Conservation (phyloP, 768 basidiomycete genomes). For the Boletales sp. region DNA sequence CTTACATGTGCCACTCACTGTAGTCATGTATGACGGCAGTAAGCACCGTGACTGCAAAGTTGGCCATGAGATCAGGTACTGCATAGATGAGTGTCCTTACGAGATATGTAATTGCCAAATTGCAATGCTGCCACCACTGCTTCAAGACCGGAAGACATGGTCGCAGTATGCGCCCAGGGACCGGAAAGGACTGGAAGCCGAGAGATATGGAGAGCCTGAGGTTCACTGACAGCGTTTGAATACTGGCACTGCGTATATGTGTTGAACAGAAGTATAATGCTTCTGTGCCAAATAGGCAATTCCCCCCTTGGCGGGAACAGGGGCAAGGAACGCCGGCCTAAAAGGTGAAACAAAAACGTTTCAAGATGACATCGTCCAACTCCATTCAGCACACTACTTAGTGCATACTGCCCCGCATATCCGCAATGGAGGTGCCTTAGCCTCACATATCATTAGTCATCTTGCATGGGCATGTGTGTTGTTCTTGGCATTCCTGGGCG, state of each 20-base stretch:
- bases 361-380: neutral
- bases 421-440: no score
- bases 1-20: conserved; percentile 5
- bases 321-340: neutral
- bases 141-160: conserved; percentile 13
- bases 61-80: neutral
- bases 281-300: neutral
- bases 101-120: conserved; percentile 6
- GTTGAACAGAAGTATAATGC: no score
- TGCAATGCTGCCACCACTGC: conserved; percentile 4
- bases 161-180: no score
- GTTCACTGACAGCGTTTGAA: no score
- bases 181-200: no score
- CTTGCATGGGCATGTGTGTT: no score
- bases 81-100: neutral
- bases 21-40: conserved; percentile 19
- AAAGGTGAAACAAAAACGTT: neutral
- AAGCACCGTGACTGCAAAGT: conserved; percentile 7
- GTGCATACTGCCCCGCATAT: no score
- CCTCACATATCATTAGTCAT: no score
- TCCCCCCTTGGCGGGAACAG: neutral
- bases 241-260: no score
- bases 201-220: neutral
- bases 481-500: no score
- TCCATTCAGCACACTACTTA: no score